Evolutionary conservation across 2,329 filamentous ascomycete species (phyloP).

Genomic region (Fusarium tupiense): DNA sequence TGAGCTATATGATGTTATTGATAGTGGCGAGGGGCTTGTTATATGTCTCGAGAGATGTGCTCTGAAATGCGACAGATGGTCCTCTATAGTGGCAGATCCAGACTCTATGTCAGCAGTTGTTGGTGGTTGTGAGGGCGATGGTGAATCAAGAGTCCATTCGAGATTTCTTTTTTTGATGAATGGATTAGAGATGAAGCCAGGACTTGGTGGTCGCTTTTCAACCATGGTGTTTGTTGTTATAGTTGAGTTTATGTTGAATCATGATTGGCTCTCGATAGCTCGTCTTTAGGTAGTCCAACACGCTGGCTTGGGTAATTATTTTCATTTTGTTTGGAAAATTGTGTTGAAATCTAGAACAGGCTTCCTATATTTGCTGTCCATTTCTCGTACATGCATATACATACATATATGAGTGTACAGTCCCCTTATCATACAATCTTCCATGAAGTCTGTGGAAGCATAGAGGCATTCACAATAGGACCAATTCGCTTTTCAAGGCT

Average conservation of each 20-base stretch:
- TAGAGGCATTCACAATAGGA: no score
- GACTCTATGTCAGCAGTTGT: conserved; percentile 54
- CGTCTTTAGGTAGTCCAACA: neutral
- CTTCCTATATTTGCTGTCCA: neutral
- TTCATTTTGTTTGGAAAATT: neutral
- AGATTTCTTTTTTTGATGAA: conserved; percentile 60
- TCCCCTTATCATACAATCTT: no score
- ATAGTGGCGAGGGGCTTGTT: conserved; percentile 45
- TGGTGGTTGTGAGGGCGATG: neutral
- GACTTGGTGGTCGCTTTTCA: conserved; percentile 46
- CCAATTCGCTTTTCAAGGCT: neutral
- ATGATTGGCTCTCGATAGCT: neutral
- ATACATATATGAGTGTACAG: no score
- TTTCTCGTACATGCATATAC: neutral
- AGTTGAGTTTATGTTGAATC: neutral
- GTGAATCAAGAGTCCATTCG: conserved; percentile 52
- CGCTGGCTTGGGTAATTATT: neutral
- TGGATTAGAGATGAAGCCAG: conserved; percentile 54
- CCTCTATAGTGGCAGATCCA: conserved; percentile 47
- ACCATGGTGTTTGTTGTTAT: conserved; percentile 18
- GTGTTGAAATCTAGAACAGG: no score
- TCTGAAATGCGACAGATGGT: conserved; percentile 55
- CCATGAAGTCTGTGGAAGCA: neutral
- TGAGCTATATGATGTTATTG: conserved; percentile 47
- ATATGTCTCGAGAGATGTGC: conserved; percentile 44